These are phyloP conservation scores for Iodosphaeria phyllophila DNA, from an alignment of 2,329 filamentous ascomycete species.

Conservation along the genomic window DNA sequence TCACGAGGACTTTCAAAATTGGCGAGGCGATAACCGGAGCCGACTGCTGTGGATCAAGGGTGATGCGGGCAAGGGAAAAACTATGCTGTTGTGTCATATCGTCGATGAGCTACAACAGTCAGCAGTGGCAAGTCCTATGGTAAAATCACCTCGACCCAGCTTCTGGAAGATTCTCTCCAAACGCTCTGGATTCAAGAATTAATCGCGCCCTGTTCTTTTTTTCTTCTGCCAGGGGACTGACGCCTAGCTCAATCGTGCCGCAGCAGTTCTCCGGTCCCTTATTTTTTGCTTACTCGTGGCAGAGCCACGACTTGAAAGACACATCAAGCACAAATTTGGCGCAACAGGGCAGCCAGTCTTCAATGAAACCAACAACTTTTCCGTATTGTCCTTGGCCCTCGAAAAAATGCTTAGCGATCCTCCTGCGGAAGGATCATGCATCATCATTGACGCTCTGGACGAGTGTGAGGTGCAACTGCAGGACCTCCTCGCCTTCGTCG, in stretches of 20 bases:
- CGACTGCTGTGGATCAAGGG: constrained; percentile 12
- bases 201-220: constrained; percentile 17
- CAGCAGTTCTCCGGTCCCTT: constrained; percentile 13
- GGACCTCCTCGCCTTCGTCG: constrained; percentile 19
- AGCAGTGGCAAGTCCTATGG: too few species aligned
- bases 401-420: constrained; percentile 20
- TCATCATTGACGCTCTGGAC: constrained; percentile 27
- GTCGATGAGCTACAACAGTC: not conserved
- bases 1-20: constrained; percentile 10
- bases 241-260: constrained; percentile 9
- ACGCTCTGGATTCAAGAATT: constrained; percentile 8
- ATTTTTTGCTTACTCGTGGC: constrained; percentile 11
- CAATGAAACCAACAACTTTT: constrained; percentile 18
- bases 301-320: constrained; percentile 11
- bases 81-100: constrained; percentile 14
- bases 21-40: constrained; percentile 6
- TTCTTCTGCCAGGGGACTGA: constrained; percentile 17
- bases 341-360: constrained; percentile 14
- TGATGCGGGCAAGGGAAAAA: constrained; percentile 18
- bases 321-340: constrained; percentile 17
- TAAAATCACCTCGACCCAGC: too few species aligned
- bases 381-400: constrained; percentile 15
- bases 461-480: constrained; percentile 17
- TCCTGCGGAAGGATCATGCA: constrained; percentile 9
- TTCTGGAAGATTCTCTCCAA: constrained; percentile 12